Evolutionary conservation across 805 yeast species (phyloP).

Genomic region (Nakazawaea ernobii): DNA sequence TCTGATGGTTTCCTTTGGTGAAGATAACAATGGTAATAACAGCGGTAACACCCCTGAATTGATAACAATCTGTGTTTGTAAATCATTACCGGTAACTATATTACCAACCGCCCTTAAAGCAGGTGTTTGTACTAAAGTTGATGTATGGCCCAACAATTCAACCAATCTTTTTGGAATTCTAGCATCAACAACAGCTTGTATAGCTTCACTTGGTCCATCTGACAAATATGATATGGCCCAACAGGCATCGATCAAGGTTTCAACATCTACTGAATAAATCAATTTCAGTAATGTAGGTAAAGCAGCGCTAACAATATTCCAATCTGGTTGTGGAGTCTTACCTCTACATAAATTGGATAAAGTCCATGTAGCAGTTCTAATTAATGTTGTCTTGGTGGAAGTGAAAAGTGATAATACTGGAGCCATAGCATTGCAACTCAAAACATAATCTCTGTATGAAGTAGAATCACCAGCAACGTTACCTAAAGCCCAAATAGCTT

Average conservation of each 20-base stretch:
- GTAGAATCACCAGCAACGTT: slow-evolving; percentile 98
- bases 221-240: slow-evolving; percentile 97
- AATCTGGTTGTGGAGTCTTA: slow-evolving; percentile 92
- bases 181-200: slow-evolving; percentile 95
- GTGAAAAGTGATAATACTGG: slow-evolving; percentile 78
- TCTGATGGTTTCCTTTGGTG: slow-evolving; percentile 86
- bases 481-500: slow-evolving; percentile 99
- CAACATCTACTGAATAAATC: slow-evolving; percentile 85
- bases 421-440: slow-evolving; percentile 79
- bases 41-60: slow-evolving; percentile 90
- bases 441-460: slow-evolving; percentile 81
- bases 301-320: slow-evolving; percentile 81
- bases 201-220: slow-evolving; percentile 89
- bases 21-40: slow-evolving; percentile 68
- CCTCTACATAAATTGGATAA: slow-evolving; percentile 95
- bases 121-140: slow-evolving; percentile 90
- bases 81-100: slow-evolving; percentile 94
- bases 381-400: slow-evolving; percentile 78
- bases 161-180: slow-evolving; percentile 93
- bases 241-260: slow-evolving; percentile 94
- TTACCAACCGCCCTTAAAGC: slow-evolving; percentile 97
- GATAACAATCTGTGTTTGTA: slow-evolving; percentile 92
- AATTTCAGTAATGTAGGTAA: slow-evolving; percentile 89
- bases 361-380: slow-evolving; percentile 98
- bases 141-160: slow-evolving; percentile 79